Evolutionary conservation across 2,329 filamentous ascomycete genomes (phyloP).

Genomic region (Byssothecium circinans): DNA sequence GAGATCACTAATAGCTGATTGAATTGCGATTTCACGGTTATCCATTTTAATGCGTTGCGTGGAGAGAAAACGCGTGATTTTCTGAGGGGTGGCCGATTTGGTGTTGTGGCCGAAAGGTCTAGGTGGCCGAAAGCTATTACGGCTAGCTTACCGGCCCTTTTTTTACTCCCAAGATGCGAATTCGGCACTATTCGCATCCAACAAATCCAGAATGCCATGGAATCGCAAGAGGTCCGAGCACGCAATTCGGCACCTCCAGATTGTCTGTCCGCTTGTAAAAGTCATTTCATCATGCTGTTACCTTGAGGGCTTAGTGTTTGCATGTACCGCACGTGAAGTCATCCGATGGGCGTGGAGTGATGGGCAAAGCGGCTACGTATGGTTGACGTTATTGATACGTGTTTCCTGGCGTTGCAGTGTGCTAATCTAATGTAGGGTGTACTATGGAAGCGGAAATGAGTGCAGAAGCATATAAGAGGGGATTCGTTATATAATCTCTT

Average conservation of each 20-base stretch:
- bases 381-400: constrained; percentile 29
- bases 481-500: constrained; percentile 22
- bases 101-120: too few relatives aligned
- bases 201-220: constrained; percentile 7
- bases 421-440: constrained; percentile 27
- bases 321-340: not conserved
- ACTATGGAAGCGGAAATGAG: constrained; percentile 15
- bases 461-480: constrained; percentile 14
- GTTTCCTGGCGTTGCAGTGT: constrained; percentile 17
- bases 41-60: too few relatives aligned
- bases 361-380: constrained; percentile 24
- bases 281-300: constrained; percentile 39
- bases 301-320: constrained; percentile 25
- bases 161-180: constrained; percentile 25
- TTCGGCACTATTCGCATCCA: constrained; percentile 24
- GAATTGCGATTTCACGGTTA: too few relatives aligned
- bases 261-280: constrained; percentile 10
- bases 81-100: too few relatives aligned
- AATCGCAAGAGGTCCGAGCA: not conserved
- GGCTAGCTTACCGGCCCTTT: constrained; percentile 7
- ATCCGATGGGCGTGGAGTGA: constrained; percentile 21
- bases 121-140: too few relatives aligned
- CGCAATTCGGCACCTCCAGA: constrained; percentile 1
- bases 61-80: too few relatives aligned
- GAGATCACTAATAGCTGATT: too few relatives aligned